phyloP scores from a whole-genome alignment of 306 rosid species.

The Glycine latifolia region DNA sequence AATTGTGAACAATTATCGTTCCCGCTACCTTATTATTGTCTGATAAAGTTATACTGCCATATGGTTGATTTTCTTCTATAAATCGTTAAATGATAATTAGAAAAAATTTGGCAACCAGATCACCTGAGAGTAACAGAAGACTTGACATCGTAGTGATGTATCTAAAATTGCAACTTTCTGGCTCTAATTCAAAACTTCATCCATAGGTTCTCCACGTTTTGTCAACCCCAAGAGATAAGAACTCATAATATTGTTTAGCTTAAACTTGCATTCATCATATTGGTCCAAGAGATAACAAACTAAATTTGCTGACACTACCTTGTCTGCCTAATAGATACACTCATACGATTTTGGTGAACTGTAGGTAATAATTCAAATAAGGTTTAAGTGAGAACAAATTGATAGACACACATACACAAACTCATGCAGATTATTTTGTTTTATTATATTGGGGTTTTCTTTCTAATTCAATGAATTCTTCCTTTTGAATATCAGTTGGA shows the following conservation, averaged over 20 bases:
- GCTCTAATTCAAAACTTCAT: slow-evolving; percentile 14
- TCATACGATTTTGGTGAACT: no score
- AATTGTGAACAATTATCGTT: no score
- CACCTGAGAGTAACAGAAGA: no score
- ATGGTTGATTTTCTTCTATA: no score
- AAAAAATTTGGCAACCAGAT: no score
- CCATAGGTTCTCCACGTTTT: not conserved
- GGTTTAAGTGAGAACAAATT: slow-evolving; percentile 10
- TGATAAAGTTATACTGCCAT: no score
- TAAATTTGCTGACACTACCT: slow-evolving; percentile 21
- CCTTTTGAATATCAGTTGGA: not conserved
- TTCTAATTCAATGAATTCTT: not conserved
- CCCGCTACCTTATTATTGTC: no score
- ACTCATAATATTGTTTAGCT: not conserved
- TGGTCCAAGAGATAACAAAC: not conserved
- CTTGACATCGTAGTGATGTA: no score
- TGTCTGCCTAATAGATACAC: not conserved
- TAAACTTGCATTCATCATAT: not conserved
- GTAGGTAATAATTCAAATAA: not conserved
- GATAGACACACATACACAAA: not conserved
- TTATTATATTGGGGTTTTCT: not conserved
- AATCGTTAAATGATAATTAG: no score
- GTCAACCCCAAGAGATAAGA: not conserved
- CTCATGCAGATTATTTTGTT: slow-evolving; percentile 5
- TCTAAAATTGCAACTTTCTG: not conserved